Evolutionary conservation across 2,329 filamentous ascomycete species (phyloP).

Genomic region (Amauroascus niger): DNA sequence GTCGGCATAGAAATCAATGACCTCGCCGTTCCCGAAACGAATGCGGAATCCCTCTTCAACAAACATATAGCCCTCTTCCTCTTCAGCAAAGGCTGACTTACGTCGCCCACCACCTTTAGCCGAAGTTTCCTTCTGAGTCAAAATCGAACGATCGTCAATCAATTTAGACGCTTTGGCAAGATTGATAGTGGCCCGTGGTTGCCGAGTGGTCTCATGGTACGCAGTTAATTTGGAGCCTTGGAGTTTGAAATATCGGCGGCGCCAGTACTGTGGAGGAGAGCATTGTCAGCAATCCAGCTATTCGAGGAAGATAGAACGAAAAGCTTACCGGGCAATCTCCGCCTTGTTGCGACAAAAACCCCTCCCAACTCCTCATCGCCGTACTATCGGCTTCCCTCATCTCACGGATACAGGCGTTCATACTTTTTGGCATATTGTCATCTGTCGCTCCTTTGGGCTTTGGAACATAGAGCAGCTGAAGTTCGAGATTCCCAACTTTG

Average conservation of each 20-base stretch:
- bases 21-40: constrained; percentile 93
- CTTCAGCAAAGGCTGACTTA: constrained; percentile 91
- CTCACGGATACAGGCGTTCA: constrained; percentile 92
- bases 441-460: constrained; percentile 78
- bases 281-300: constrained; percentile 66
- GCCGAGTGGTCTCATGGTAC: constrained; percentile 88
- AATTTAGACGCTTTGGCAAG: constrained; percentile 83
- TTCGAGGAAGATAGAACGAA: constrained; percentile 22
- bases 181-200: constrained; percentile 95
- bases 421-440: constrained; percentile 98
- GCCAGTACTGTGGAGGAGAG: constrained; percentile 64
- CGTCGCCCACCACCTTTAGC: constrained; percentile 69
- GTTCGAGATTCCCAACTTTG: constrained; percentile 84
- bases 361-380: constrained; percentile 70
- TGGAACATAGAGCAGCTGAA: constrained; percentile 90
- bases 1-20: constrained; percentile 98
- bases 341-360: constrained; percentile 87
- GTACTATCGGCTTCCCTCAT: constrained; percentile 81
- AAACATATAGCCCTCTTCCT: constrained; percentile 99
- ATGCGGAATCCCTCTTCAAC: constrained; percentile 98
- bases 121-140: constrained; percentile 74
- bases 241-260: constrained; percentile 92
- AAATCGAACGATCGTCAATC: constrained; percentile 78
- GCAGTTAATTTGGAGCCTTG: constrained; percentile 84
- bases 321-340: constrained; percentile 87